Evolutionary conservation across 2,329 filamentous ascomycete species (phyloP).

Genomic region (Blastomyces silverae): DNA sequence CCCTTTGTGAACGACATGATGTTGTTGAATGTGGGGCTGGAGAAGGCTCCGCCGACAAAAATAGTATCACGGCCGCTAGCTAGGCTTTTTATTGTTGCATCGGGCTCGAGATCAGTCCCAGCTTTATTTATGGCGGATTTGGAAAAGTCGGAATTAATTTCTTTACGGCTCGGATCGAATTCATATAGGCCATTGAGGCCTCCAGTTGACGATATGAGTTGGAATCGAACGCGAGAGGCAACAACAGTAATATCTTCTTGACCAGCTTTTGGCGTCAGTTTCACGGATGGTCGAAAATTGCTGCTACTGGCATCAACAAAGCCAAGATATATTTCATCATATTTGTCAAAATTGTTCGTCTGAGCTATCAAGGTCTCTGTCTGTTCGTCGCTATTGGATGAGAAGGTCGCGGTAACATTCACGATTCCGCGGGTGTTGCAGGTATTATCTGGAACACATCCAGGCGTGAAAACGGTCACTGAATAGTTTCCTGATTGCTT

Average conservation of each 20-base stretch:
- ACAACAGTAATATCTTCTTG: constrained; percentile 65
- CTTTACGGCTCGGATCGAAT: constrained; percentile 61
- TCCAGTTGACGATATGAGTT: constrained; percentile 54
- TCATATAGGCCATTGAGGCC: constrained; percentile 88
- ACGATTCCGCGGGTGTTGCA: constrained; percentile 72
- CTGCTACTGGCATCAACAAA: constrained; percentile 67
- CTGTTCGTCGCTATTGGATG: constrained; percentile 42
- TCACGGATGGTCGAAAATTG: constrained; percentile 73
- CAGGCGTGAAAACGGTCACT: constrained; percentile 85
- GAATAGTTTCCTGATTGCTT: constrained; percentile 86
- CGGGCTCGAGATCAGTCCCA: constrained; percentile 59
- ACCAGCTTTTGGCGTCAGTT: constrained; percentile 60
- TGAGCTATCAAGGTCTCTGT: constrained; percentile 66
- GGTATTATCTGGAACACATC: constrained; percentile 71
- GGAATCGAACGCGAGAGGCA: constrained; percentile 81
- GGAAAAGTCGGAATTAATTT: constrained; percentile 58
- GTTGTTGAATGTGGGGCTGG: constrained; percentile 60
- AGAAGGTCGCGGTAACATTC: constrained; percentile 69
- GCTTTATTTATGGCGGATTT: constrained; percentile 70
- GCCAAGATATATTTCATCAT: constrained; percentile 84
- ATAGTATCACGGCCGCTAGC: constrained; percentile 56
- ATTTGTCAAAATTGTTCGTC: constrained; percentile 95
- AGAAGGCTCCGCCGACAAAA: constrained; percentile 82
- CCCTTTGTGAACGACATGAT: constrained; percentile 65
- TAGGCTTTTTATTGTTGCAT: constrained; percentile 66